phyloP scores from a whole-genome alignment of 495 filamentous ascomycete genomes.

The Terfezia claveryi region DNA sequence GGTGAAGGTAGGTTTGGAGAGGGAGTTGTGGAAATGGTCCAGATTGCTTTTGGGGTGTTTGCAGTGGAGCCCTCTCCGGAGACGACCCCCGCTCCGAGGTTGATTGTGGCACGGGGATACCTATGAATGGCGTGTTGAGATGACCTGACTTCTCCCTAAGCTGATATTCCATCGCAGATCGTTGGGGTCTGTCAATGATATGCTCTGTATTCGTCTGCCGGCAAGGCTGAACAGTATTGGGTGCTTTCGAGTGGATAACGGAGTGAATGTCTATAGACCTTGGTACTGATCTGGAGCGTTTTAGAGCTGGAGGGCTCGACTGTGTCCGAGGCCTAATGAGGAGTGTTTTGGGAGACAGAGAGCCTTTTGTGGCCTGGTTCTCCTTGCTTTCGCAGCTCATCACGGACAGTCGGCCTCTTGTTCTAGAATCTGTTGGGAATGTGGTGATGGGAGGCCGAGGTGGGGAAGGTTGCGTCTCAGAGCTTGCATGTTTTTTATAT shows the following conservation, averaged over 20 bases:
- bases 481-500: too few species aligned
- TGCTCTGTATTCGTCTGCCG: not conserved
- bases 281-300: not conserved
- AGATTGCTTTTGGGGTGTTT: not conserved
- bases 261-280: not conserved
- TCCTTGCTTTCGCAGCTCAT: too few species aligned
- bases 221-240: not conserved
- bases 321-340: not conserved
- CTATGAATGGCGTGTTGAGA: not conserved
- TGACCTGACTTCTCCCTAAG: not conserved
- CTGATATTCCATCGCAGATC: not conserved
- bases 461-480: too few species aligned
- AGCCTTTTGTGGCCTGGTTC: too few species aligned
- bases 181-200: not conserved
- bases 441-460: too few species aligned
- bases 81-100: not conserved
- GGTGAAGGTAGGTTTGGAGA: constrained; percentile 16
- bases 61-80: not conserved
- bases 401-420: too few species aligned
- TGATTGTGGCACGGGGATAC: not conserved
- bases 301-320: not conserved
- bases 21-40: constrained; percentile 13
- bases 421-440: too few species aligned
- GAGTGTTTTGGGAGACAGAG: too few species aligned
- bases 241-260: not conserved